Conservation (phyloP, 129 eudicot species). For the Gnaphalium uliginosum region DNA sequence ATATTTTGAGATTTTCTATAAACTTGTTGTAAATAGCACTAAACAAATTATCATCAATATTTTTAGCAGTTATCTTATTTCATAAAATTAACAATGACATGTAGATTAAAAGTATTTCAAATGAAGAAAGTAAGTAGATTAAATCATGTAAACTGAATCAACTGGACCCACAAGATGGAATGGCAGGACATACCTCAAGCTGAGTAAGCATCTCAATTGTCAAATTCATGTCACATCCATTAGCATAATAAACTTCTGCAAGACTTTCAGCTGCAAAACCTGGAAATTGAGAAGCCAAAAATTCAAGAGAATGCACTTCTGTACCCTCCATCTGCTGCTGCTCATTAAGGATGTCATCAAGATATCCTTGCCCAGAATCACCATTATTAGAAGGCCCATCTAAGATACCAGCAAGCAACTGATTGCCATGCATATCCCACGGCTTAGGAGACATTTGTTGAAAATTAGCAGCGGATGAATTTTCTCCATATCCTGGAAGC, state of each 20-base stretch:
- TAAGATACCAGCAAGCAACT: conserved; percentile 36
- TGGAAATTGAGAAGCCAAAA: conserved; percentile 66
- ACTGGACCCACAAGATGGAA: not conserved
- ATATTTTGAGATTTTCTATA: not conserved
- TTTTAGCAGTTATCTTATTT: not conserved
- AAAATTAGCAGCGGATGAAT: conserved; percentile 41
- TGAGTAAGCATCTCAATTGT: conserved; percentile 86
- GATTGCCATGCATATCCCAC: conserved; percentile 66
- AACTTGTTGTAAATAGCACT: not conserved
- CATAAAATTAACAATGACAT: not conserved
- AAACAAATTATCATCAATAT: not conserved
- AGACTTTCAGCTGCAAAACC: conserved; percentile 74
- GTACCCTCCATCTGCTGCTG: conserved; percentile 31
- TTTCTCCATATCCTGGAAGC: conserved; percentile 40
- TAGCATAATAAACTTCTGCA: conserved; percentile 62
- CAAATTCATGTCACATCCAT: conserved; percentile 67
- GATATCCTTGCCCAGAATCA: conserved; percentile 24
- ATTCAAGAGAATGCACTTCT: conserved; percentile 50
- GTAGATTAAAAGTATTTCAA: not conserved
- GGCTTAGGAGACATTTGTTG: conserved; percentile 50
- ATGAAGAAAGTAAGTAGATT: not conserved
- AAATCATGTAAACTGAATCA: not conserved
- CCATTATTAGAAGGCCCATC: conserved; percentile 38
- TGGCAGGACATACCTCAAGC: conserved; percentile 63
- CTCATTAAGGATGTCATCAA: conserved; percentile 28